These are phyloP conservation scores for Aspergillus neoniger DNA, from an alignment of 2,329 filamentous ascomycete genomes.

Conservation along the genomic window DNA sequence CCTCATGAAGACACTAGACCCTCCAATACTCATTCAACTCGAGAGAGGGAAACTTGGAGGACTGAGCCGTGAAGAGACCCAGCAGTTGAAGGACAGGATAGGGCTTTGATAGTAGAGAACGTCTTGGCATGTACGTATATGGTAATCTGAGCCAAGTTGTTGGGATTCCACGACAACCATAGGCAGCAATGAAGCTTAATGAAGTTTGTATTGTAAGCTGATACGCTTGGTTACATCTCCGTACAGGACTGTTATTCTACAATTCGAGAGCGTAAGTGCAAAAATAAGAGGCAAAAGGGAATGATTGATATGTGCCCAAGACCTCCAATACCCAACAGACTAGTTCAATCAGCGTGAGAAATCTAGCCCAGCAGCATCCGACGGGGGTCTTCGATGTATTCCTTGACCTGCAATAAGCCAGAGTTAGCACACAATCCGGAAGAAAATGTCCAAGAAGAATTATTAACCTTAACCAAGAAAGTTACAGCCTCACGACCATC, in stretches of 20 bases:
- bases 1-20: conserved; percentile 46
- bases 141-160: background rate
- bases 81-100: conserved; percentile 34
- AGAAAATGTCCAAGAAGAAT: conserved; percentile 12
- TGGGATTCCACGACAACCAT: background rate
- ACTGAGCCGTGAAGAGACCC: conserved; percentile 41
- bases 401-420: conserved; percentile 64
- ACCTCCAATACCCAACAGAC: background rate
- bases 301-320: background rate
- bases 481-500: conserved; percentile 95
- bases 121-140: background rate
- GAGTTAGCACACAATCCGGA: conserved; percentile 5
- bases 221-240: background rate
- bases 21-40: conserved; percentile 55
- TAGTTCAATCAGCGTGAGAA: background rate
- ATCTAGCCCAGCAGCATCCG: conserved; percentile 72
- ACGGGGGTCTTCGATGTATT: conserved; percentile 92
- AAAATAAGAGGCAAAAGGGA: background rate
- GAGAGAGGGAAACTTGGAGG: conserved; percentile 50
- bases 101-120: conserved; percentile 20
- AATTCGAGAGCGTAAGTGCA: background rate
- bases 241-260: conserved; percentile 4
- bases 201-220: background rate
- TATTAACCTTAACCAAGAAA: conserved; percentile 77
- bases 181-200: background rate